Conservation (phyloP, 2,329 filamentous ascomycete genomes). For the Fonsecaea pugnacius region DNA sequence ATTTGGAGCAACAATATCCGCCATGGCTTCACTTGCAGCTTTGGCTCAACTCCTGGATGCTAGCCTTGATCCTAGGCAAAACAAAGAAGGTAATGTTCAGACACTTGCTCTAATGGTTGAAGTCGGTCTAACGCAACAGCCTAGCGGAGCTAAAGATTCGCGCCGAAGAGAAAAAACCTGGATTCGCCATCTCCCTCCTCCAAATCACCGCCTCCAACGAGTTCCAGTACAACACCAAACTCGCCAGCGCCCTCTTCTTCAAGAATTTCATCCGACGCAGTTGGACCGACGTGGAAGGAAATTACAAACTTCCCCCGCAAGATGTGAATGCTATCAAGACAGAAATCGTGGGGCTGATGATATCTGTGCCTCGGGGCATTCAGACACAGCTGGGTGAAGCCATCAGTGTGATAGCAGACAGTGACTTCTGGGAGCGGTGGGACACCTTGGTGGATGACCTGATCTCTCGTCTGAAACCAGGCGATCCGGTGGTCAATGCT, state of each 20-base stretch:
- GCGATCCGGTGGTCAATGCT: conserved; percentile 83
- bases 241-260: conserved; percentile 90
- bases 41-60: conserved; percentile 86
- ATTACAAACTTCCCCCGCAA: conserved; percentile 80
- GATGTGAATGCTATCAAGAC: conserved; percentile 92
- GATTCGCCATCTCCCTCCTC: conserved; percentile 85
- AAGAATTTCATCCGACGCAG: conserved; percentile 97
- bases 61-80: conserved; percentile 83
- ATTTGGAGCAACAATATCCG: not conserved
- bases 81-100: conserved; percentile 77
- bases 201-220: conserved; percentile 82
- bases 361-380: conserved; percentile 80
- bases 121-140: conserved; percentile 24
- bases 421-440: conserved; percentile 95
- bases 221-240: conserved; percentile 75
- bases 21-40: conserved; percentile 55
- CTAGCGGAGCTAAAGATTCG: conserved; percentile 81
- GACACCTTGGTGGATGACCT: conserved; percentile 94
- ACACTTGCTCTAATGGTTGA: not conserved
- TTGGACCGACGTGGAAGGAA: conserved; percentile 94
- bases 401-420: conserved; percentile 96
- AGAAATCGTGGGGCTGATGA: conserved; percentile 96
- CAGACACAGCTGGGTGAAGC: conserved; percentile 95
- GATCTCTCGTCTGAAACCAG: conserved; percentile 79
- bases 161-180: conserved; percentile 77